These are phyloP conservation scores for Dacryopinax spathularia DNA, from an alignment of 768 basidiomycete species.

Conservation along the genomic window DNA sequence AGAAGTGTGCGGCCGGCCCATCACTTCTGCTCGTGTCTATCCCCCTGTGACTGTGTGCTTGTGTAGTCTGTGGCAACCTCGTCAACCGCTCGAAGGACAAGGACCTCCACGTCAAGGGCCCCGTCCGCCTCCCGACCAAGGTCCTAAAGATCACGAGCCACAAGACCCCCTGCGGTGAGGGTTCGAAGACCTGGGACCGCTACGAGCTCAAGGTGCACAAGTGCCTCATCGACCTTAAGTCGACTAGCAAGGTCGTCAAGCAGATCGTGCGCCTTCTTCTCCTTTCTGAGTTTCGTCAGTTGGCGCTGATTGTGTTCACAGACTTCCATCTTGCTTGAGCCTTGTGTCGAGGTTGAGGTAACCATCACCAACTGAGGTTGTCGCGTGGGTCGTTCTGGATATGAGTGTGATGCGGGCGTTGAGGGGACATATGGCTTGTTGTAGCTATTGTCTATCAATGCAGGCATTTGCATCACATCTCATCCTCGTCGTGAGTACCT, in stretches of 20 bases:
- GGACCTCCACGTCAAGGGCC: slow-evolving; percentile 97
- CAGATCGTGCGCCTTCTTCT: slow-evolving; percentile 67
- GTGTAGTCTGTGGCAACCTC: slow-evolving; percentile 79
- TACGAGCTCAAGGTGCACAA: slow-evolving; percentile 99
- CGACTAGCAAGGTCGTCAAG: slow-evolving; percentile 97
- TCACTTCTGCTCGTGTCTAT: not conserved
- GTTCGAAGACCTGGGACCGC: slow-evolving; percentile 99
- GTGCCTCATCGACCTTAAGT: slow-evolving; percentile 96
- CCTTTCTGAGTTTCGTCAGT: not conserved
- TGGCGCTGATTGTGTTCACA: slow-evolving; percentile 23
- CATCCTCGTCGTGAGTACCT: no score
- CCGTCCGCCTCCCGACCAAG: slow-evolving; percentile 97
- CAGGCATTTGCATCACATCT: no score
- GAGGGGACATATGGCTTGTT: no score
- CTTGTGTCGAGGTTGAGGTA: slow-evolving; percentile 97
- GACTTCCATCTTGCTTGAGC: slow-evolving; percentile 98
- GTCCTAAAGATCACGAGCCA: slow-evolving; percentile 98
- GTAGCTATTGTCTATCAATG: no score
- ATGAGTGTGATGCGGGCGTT: no score
- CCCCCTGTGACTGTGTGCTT: not conserved
- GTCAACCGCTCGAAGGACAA: slow-evolving; percentile 99
- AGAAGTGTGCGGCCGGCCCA: slow-evolving; percentile 75
- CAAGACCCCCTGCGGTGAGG: slow-evolving; percentile 99
- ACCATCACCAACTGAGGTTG: slow-evolving; percentile 75
- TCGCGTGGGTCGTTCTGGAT: no score